Evolutionary conservation across 2,329 filamentous ascomycete genomes (phyloP), one percentile per base, ranked within the genome.

Genomic region (Ceratocystis smalleyi): DNA sequence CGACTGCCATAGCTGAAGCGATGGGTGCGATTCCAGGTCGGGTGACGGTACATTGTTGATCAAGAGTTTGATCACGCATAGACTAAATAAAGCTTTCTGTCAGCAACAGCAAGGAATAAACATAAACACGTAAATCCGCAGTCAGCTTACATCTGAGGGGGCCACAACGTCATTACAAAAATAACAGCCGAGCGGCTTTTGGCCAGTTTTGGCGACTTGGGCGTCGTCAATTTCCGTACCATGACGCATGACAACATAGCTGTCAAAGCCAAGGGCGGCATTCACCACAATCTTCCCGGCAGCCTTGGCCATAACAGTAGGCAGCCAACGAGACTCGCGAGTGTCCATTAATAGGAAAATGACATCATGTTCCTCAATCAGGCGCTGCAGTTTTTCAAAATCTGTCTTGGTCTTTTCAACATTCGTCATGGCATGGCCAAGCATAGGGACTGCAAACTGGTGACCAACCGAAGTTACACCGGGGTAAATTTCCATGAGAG

Each of bases 101-200:
- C 49, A 68, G 64, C 27, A 64, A 57, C 27, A 54, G 62, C 35
- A 40, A 15, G 35, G 10, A 40, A 15, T 1, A 40, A 40, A 40
- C 35, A 40, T 15, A 12, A 40, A 40, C 35, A 40, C 12, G 35
- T 40, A 40, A 15, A 40, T 40, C 12, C 35, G 3, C 10, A 12
- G 47, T 69, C 65, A 43, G 81, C 87, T 83, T 77, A 95, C 91
- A 76, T 97, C 90, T 67, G 87, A 87, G 24, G 94, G 94, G 5
- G 92, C 89, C 61, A 97, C 92, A 30, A 99, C 92, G 73, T 99
- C 94, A 71, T 95, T 97, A 76, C 94, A 99, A 75, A 97, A 99
- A 73, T 99, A 99, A 75, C 94, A 99, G 8, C 94, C 94, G 30
- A 97, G 79, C 27, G 89, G 84, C 63, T 83, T 78, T 64, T 83